Evolutionary conservation across 1,284 basidiomycete species (phyloP), one percentile per base, ranked within the genome.

Genomic region (Trichosporon sp.): DNA sequence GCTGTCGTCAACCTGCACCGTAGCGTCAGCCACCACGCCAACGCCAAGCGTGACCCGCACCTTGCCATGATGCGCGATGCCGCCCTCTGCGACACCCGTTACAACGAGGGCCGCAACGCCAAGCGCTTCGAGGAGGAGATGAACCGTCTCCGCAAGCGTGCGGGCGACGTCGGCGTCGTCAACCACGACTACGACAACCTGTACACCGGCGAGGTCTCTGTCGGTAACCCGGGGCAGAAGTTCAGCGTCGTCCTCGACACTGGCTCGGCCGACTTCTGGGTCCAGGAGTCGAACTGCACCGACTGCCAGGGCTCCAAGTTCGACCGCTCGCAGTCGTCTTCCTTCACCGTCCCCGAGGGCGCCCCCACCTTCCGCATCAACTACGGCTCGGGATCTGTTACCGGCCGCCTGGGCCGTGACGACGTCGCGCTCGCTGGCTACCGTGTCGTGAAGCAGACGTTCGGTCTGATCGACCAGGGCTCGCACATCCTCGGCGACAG

Each of bases 361-460:
- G 10, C 25, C 5, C 63, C 65, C n/a, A 32, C 67, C 0, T 79
- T 80, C 60, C 63, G 65, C 21, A 79, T 81, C 61, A 67, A 71
- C 16, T 81, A 81, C 59, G 79, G 79, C 13, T 88, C 86, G 36
- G 95, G 94, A 4, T 79, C 83, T 36, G 93, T 89, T 0, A 73
- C 80, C 0, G 95, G 95, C 13, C 73, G 74, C 3, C 85, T 95
- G 4, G 91, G 82, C 0, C 74, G 83, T 23, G 95, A 97, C 68
- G 80, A 82, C 1, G 86, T 95, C 8, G 85, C 89, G 70, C 88
- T 94, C 84, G 91, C 87, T 2, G 91, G 90, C 2, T 93, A 91
- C 78, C 83, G 84, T 8, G 87, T 93, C 2, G 72, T 82, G 3
- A 84, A 86, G 52, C 91, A 92, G 76, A 81, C 83, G 0, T 89